A percentile compares a stretch with the other conserved stretches of the same genome.
These are phyloP conservation scores for Poa pratensis DNA, from an alignment of 176 grass and related monocot species.

Conservation along the genomic window DNA sequence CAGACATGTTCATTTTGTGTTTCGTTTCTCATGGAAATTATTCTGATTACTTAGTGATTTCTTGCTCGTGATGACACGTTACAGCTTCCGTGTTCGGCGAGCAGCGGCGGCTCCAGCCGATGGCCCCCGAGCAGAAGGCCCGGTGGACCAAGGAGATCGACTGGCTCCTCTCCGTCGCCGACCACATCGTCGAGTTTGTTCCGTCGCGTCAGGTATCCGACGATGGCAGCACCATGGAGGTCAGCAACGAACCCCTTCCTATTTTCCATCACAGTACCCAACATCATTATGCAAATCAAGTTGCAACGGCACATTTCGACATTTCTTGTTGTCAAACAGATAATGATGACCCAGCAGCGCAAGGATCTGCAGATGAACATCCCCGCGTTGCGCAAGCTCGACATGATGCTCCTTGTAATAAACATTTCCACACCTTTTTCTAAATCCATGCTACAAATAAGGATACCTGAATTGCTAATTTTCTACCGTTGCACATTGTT, in stretches of 20 bases:
- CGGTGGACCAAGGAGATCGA: slow-evolving; percentile 85
- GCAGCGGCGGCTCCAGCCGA: slow-evolving; percentile 77
- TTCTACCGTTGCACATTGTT: neutral
- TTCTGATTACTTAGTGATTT: neutral
- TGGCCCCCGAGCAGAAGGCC: slow-evolving; percentile 67
- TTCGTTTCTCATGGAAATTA: neutral
- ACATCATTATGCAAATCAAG: neutral
- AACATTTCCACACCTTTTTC: neutral
- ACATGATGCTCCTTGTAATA: slow-evolving; percentile 85
- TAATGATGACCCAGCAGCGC: slow-evolving; percentile 88
- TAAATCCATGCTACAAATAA: too few relatives aligned
- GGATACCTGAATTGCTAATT: slow-evolving; percentile 28
- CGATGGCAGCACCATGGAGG: slow-evolving; percentile 81
- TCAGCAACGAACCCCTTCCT: slow-evolving; percentile 13
- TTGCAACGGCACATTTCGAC: neutral
- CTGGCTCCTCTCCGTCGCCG: slow-evolving; percentile 82
- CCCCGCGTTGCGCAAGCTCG: slow-evolving; percentile 82
- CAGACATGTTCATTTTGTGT: too few relatives aligned
- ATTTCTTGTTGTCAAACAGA: slow-evolving; percentile 35
- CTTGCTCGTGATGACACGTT: neutral
- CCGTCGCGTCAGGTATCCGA: slow-evolving; percentile 63
- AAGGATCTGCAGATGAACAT: slow-evolving; percentile 86
- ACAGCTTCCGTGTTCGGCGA: slow-evolving; percentile 95
- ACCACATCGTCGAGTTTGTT: slow-evolving; percentile 89
- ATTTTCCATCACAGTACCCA: neutral